A percentile compares a stretch with the other conserved stretches of the same genome.
Conservation (phyloP, 768 basidiomycete genomes). For the Crassisporium funariophilum region DNA sequence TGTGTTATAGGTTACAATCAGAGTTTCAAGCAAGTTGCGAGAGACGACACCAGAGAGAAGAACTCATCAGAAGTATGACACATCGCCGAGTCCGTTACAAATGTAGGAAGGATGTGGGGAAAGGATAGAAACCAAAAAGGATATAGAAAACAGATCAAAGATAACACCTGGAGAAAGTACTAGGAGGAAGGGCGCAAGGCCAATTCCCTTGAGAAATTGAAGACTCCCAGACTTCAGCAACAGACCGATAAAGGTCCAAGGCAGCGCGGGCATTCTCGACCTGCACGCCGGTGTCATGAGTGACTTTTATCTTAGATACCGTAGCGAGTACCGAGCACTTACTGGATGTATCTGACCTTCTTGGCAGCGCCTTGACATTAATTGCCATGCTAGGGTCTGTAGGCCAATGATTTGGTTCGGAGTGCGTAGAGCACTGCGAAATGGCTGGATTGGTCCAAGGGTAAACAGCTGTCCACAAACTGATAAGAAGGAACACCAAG, state of each 20-base stretch:
- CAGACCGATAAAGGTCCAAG: conserved; percentile 57
- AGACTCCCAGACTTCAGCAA: conserved; percentile 66
- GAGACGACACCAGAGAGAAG: not conserved
- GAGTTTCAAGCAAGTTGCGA: not conserved
- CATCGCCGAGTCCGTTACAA: not conserved
- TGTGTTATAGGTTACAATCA: conserved; percentile 4
- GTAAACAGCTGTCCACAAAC: conserved; percentile 8
- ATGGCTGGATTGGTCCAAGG: conserved; percentile 47
- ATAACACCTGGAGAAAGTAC: conserved; percentile 81
- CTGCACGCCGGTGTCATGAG: conserved; percentile 37
- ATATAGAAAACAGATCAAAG: conserved; percentile 34
- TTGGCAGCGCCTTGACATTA: conserved; percentile 79
- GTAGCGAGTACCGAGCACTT: conserved; percentile 31
- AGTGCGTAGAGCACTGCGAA: conserved; percentile 67
- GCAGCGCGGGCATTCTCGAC: conserved; percentile 74
- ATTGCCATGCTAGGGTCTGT: conserved; percentile 78
- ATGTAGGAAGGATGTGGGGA: not conserved
- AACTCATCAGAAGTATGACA: not conserved
- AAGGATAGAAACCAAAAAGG: conserved; percentile 1
- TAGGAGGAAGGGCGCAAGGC: conserved; percentile 77
- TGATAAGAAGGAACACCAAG: conserved; percentile 1
- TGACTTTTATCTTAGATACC: conserved; percentile 8
- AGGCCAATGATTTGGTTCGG: conserved; percentile 72
- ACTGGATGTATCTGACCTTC: conserved; percentile 75
- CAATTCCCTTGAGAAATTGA: conserved; percentile 62